Base-by-base conservation (phyloP, 176 grass and related monocot species). In the Phoenix dactylifera region DNA sequence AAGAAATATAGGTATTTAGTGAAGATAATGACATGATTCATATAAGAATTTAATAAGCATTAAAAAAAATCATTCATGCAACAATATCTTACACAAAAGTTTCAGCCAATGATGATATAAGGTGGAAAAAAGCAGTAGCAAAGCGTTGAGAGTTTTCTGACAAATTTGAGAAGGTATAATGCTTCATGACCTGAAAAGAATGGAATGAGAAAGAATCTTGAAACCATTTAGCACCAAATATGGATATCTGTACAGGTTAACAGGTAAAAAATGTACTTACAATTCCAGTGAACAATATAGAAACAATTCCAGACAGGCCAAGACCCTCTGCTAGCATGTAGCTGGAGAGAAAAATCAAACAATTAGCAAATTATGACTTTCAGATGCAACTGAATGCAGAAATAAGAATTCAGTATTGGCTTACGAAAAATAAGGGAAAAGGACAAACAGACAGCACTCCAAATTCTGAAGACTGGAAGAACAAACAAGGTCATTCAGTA, bases 301-400 rank as follows among this genome's bases (percentile, higher is more conserved):
- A 92, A 73, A 98, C 93, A 70, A 98, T 98, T 60, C 93, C 93
- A 70, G 93, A 98, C 67, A 98, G 70, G 25, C 93, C 93, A 75
- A 98, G 81, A 60, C 93, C 93, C 88, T 98, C 93, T 59, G 93
- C 93, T 88, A 98, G 72, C 87, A 98, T 98, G 74, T 98, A 98
- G 72, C 93, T 98, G 80, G 44, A 76, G 65, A 54, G 59, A 74
- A 73, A 1, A 78, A 72, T 44, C 7, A 76, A 16, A 28, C 51
- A 49, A 52, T 51, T 32, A 69, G 49, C 50, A 19, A 50, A 50
- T 66, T 20, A 81, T 26, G 4, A 64, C n/a, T 59, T 64, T 56
- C 50, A 44, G 10, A 14, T 14, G 35, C 35, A 44, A 16, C 1
- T 49, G 18, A 51, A 65, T 72, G 54, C 16, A 70, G 30, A 49